Evolutionary conservation across 306 rosid species (phyloP).

Genomic region (Myrica gale): DNA sequence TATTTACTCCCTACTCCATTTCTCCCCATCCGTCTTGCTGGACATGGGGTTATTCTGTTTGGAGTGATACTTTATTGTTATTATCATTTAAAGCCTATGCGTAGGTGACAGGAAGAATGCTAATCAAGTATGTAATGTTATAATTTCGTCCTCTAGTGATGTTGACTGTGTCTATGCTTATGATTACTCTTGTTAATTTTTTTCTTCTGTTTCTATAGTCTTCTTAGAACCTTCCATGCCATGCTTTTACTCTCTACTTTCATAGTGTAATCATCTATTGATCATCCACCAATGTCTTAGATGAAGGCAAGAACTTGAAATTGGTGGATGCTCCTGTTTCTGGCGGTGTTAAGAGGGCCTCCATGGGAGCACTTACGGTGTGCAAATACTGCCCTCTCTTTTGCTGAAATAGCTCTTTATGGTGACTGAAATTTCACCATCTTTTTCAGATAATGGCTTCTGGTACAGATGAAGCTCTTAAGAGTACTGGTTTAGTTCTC

Average conservation of each 20-base stretch:
- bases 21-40: not conserved
- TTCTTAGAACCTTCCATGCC: slow-evolving; percentile 12
- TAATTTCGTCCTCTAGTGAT: slow-evolving; percentile 14
- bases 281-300: slow-evolving; percentile 46
- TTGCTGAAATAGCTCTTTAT: slow-evolving; percentile 24
- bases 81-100: not conserved
- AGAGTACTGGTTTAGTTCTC: slow-evolving; percentile 71
- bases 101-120: slow-evolving; percentile 5
- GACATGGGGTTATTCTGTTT: not conserved
- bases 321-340: slow-evolving; percentile 98
- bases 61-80: not conserved
- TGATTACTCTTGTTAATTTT: slow-evolving; percentile 6
- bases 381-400: slow-evolving; percentile 32
- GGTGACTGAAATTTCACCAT: slow-evolving; percentile 27
- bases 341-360: slow-evolving; percentile 87
- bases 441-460: slow-evolving; percentile 81
- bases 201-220: slow-evolving; percentile 20
- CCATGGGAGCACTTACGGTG: slow-evolving; percentile 86
- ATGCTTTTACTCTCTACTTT: slow-evolving; percentile 21
- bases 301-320: slow-evolving; percentile 74
- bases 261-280: slow-evolving; percentile 33
- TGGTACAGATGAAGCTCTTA: slow-evolving; percentile 79
- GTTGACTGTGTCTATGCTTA: slow-evolving; percentile 10
- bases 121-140: slow-evolving; percentile 15
- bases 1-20: not conserved